Evolutionary conservation across 2,329 filamentous ascomycete genomes (phyloP).

Genomic region (Xylariales sp.): DNA sequence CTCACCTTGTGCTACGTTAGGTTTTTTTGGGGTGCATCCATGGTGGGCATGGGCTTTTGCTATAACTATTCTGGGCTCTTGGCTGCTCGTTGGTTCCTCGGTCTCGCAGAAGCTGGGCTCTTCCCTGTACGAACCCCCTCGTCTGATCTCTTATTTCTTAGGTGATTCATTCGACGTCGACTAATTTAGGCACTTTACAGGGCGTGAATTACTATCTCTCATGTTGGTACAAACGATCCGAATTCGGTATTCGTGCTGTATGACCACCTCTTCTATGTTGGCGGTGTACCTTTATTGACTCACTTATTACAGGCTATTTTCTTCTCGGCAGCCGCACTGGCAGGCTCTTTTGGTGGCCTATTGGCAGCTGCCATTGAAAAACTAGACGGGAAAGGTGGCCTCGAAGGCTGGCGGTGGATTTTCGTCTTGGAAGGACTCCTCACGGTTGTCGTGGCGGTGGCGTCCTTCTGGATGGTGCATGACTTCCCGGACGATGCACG

Average conservation of each 20-base stretch:
- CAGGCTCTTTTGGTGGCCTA: conserved; percentile 81
- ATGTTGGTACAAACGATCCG: conserved; percentile 84
- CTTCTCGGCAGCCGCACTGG: conserved; percentile 83
- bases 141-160: too few species aligned
- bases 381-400: conserved; percentile 72
- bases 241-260: conserved; percentile 79
- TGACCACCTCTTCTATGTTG: conserved; percentile 34
- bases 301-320: conserved; percentile 69
- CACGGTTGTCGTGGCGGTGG: conserved; percentile 75
- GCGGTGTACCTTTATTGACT: conserved; percentile 17
- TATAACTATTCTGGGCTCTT: conserved; percentile 73
- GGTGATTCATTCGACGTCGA: not conserved
- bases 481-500: conserved; percentile 83
- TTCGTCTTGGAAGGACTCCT: conserved; percentile 77
- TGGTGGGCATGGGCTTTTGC: conserved; percentile 77
- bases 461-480: conserved; percentile 81
- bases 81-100: conserved; percentile 77
- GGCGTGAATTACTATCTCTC: conserved; percentile 84
- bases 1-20: conserved; percentile 52
- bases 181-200: conserved; percentile 24
- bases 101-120: conserved; percentile 78
- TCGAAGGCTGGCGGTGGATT: conserved; percentile 72
- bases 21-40: conserved; percentile 73
- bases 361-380: conserved; percentile 77
- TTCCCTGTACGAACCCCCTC: conserved; percentile 62